Evolutionary conservation across 345 rosid species (phyloP).

Genomic region (Brassica juncea): DNA sequence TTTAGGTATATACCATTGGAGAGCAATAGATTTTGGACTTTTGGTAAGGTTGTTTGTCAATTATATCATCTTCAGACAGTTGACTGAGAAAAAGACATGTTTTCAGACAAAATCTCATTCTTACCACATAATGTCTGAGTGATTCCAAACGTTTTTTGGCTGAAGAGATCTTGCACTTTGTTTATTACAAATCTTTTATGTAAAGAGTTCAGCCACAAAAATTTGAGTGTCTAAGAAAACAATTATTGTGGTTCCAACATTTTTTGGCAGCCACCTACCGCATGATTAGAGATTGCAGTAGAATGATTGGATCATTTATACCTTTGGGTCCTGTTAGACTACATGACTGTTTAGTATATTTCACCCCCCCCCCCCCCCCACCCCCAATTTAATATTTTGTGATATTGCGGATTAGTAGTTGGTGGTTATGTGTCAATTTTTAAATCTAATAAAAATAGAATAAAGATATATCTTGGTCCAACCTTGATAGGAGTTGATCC

Average conservation of each 20-base stretch:
- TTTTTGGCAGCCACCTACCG: background rate
- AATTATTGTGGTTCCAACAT: background rate
- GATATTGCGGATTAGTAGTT: background rate
- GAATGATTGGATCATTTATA: background rate
- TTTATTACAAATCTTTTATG: background rate
- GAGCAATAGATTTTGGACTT: slow-evolving; percentile 1
- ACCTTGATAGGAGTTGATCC: background rate
- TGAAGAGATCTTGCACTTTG: background rate
- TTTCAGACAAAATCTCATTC: background rate
- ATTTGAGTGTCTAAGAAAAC: background rate
- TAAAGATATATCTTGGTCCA: background rate
- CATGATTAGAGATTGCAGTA: background rate
- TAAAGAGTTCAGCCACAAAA: background rate
- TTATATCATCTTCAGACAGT: background rate
- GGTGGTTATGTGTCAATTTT: background rate
- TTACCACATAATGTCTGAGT: background rate
- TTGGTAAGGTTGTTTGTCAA: background rate
- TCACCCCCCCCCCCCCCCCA: too few species aligned
- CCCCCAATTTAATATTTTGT: too few species aligned
- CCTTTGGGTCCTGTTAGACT: background rate
- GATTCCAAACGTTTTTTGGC: background rate
- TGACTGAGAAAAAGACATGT: slow-evolving; percentile 11
- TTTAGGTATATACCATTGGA: slow-evolving; percentile 1
- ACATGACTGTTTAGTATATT: too few species aligned
- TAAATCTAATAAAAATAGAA: too few species aligned